Conservation (phyloP, 2,329 filamentous ascomycete species). For the Cordyceps tenuipes region DNA sequence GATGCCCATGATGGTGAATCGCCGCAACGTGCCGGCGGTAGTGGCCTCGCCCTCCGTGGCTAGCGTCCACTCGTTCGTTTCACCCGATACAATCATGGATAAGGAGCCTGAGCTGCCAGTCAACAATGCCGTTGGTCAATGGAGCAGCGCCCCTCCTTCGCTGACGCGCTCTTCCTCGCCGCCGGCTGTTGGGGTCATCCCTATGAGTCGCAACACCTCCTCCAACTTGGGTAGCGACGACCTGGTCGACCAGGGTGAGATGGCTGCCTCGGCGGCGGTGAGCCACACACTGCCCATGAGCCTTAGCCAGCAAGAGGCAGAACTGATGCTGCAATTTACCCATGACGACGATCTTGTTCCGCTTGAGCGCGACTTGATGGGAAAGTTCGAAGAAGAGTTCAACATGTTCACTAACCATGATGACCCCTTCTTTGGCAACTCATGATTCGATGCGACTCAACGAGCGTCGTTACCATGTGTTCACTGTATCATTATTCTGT, state of each 20-base stretch:
- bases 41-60: conserved; percentile 32
- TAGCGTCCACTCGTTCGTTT: conserved; percentile 36
- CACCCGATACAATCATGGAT: conserved; percentile 37
- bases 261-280: conserved; percentile 26
- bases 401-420: conserved; percentile 44
- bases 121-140: conserved; percentile 43
- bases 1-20: conserved; percentile 27
- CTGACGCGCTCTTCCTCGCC: conserved; percentile 55
- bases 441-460: conserved; percentile 16
- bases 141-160: conserved; percentile 47
- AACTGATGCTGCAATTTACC: conserved; percentile 23
- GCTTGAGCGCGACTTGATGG: conserved; percentile 39
- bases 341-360: conserved; percentile 32
- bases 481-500: conserved; percentile 13
- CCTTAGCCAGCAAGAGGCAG: conserved; percentile 28
- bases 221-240: conserved; percentile 20
- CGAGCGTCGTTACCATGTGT: conserved; percentile 10
- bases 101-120: conserved; percentile 37
- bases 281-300: conserved; percentile 25
- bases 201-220: conserved; percentile 33
- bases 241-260: conserved; percentile 23
- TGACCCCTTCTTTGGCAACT: conserved; percentile 43
- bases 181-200: conserved; percentile 42
- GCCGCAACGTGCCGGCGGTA: conserved; percentile 17
- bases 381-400: conserved; percentile 47